A percentile compares a stretch with the other conserved stretches of the same genome.
These are phyloP conservation scores for Osmanthus fragrans DNA, from an alignment of 257 asterid genomes.

Conservation along the genomic window DNA sequence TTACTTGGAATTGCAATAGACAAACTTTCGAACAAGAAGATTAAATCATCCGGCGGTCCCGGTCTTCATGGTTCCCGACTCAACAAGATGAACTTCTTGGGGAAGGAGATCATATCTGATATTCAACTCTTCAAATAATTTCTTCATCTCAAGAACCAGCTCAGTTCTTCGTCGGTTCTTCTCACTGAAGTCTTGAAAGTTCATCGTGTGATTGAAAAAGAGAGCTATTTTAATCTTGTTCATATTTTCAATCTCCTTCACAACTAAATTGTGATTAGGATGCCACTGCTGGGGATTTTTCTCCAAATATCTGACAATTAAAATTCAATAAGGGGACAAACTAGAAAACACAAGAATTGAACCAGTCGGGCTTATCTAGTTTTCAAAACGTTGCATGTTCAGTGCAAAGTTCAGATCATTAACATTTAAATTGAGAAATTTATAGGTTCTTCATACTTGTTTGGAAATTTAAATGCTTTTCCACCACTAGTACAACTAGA, in stretches of 20 bases:
- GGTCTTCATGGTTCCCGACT: conserved; percentile 32
- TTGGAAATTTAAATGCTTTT: not conserved
- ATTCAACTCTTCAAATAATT: conserved; percentile 66
- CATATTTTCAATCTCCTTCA: conserved; percentile 83
- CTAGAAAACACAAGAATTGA: not conserved
- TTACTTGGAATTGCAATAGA: not conserved
- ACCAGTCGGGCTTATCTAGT: not conserved
- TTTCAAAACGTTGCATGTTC: too few species aligned
- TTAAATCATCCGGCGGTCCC: conserved; percentile 36
- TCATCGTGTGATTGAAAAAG: conserved; percentile 73
- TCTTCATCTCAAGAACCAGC: conserved; percentile 76
- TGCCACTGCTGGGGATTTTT: conserved; percentile 70
- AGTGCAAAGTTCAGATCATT: too few species aligned
- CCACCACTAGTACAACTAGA: not conserved
- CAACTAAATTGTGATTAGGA: conserved; percentile 81
- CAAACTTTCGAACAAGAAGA: not conserved
- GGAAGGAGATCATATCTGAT: conserved; percentile 80
- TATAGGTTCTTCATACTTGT: too few species aligned
- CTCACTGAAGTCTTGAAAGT: conserved; percentile 71
- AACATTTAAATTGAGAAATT: not conserved
- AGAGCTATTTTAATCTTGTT: conserved; percentile 84
- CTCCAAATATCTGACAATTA: conserved; percentile 60
- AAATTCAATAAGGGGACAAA: not conserved
- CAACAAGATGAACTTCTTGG: conserved; percentile 64
- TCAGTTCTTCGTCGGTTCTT: conserved; percentile 60